Evolutionary conservation across 2,329 filamentous ascomycete genomes (phyloP).

Genomic region (Fusarium temperatum): DNA sequence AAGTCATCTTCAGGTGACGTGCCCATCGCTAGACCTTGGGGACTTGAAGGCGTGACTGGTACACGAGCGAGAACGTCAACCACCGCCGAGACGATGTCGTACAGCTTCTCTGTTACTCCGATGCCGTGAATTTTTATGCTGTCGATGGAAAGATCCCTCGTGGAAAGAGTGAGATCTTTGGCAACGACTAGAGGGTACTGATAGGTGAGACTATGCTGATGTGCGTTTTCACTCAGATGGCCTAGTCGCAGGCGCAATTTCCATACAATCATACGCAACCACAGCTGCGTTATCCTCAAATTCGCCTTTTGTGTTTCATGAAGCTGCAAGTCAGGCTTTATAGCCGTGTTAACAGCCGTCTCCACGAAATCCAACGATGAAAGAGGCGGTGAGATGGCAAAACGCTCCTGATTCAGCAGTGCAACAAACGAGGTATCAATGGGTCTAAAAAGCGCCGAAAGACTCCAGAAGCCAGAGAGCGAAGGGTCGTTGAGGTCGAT

Average conservation of each 20-base stretch:
- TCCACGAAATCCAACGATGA: conserved; percentile 50
- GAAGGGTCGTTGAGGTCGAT: conserved; percentile 44
- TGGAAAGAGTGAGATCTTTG: conserved; percentile 51
- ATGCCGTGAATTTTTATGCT: conserved; percentile 55
- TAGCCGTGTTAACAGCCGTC: conserved; percentile 48
- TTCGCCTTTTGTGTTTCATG: conserved; percentile 58
- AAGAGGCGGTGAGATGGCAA: conserved; percentile 44
- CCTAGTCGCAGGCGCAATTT: conserved; percentile 55
- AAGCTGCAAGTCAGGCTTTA: conserved; percentile 46
- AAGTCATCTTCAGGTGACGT: conserved; percentile 50
- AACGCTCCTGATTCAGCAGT: conserved; percentile 50
- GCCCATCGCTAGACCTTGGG: conserved; percentile 36
- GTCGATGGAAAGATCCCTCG: conserved; percentile 49
- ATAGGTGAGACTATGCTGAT: conserved; percentile 51
- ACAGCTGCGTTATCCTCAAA: conserved; percentile 55
- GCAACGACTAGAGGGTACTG: conserved; percentile 55
- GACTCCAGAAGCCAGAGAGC: conserved; percentile 51
- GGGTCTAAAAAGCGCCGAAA: conserved; percentile 53
- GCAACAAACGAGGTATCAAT: conserved; percentile 55
- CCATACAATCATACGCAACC: conserved; percentile 57
- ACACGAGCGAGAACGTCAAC: conserved; percentile 56
- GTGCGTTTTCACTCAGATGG: conserved; percentile 47
- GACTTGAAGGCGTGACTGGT: conserved; percentile 45
- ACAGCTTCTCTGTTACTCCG: conserved; percentile 58
- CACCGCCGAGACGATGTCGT: conserved; percentile 55